These are phyloP conservation scores for Schwanniomyces polymorphus DNA, from an alignment of 805 yeast genomes.

Conservation along the genomic window DNA sequence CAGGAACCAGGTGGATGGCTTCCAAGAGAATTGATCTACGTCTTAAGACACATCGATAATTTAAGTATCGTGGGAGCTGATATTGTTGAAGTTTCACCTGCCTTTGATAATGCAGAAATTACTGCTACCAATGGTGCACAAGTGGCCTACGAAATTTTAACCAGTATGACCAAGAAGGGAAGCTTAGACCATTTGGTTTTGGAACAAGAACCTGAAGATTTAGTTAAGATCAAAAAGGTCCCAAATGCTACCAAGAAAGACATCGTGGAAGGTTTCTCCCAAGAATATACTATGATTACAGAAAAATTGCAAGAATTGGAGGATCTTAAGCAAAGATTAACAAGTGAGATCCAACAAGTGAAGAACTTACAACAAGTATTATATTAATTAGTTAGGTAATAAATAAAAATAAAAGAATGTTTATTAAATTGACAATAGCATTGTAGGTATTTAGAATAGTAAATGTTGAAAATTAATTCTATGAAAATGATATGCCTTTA, in stretches of 20 bases:
- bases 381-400: background rate
- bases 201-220: slow-evolving; percentile 5
- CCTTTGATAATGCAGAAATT: slow-evolving; percentile 63
- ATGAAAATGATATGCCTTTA: background rate
- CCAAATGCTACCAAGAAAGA: background rate
- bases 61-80: slow-evolving; percentile 56
- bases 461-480: background rate
- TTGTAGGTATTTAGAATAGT: slow-evolving; percentile 1
- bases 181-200: slow-evolving; percentile 13
- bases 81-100: slow-evolving; percentile 61
- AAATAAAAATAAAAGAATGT: background rate
- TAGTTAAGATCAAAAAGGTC: slow-evolving; percentile 8
- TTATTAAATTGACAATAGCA: background rate
- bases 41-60: slow-evolving; percentile 44
- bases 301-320: slow-evolving; percentile 14
- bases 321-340: slow-evolving; percentile 8
- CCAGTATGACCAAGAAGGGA: slow-evolving; percentile 72
- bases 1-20: slow-evolving; percentile 61
- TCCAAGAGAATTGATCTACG: slow-evolving; percentile 53
- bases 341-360: slow-evolving; percentile 9
- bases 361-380: slow-evolving; percentile 1
- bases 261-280: background rate
- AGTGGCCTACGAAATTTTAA: slow-evolving; percentile 66
- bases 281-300: background rate
- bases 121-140: slow-evolving; percentile 73